Evolutionary conservation across 2,329 filamentous ascomycete genomes (phyloP), one percentile per base, ranked within the genome.

Genomic region (Graphiopsis chlorocephala): DNA sequence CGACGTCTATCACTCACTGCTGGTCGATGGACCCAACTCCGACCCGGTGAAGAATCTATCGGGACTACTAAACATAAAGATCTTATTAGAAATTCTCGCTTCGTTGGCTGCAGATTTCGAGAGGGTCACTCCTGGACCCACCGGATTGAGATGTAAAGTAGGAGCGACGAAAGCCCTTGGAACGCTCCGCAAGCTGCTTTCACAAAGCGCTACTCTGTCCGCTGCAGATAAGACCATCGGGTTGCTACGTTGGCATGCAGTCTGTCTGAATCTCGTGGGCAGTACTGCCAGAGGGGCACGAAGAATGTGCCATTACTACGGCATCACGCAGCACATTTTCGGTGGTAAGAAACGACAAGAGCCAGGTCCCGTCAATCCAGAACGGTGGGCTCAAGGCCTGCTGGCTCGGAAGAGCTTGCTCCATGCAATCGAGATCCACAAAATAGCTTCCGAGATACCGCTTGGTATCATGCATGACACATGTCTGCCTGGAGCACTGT

Each of bases 301-400:
- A 15, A 29, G 52, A 23, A 56, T 56, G 52, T 56, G 52, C 52
- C 52, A 56, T 20, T 56, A 56, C 31, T 35, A 56, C 29, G 52
- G 31, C 31, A 56, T 56, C 52, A 33, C 52, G n/a, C 52, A 56
- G 20, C 52, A 56, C 17, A 56, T 56, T 8, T 56, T 56, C 17
- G 52, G 52, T 20, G 52, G 52, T 3, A 56, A 35, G 31, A 56
- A 56, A 35, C 52, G 52, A 14, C 52, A 56, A 20, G 52, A 56
- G 29, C 52, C 52, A 31, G 52, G 52, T 10, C 52, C 29, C 15
- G 31, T 56, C n/a, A 25, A 56, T 17, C 29, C 52, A 10, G 28
- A 56, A 35, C 52, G 52, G 2, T 56, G 52, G 52, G 31, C 31
- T 25, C 52, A 35, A 33, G 52, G 52, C 14, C 11, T 56, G 3